Evolutionary conservation across 1,139 yeast species (phyloP), one percentile per base, ranked within the genome.

Genomic region (Blastobotrys proliferans): DNA sequence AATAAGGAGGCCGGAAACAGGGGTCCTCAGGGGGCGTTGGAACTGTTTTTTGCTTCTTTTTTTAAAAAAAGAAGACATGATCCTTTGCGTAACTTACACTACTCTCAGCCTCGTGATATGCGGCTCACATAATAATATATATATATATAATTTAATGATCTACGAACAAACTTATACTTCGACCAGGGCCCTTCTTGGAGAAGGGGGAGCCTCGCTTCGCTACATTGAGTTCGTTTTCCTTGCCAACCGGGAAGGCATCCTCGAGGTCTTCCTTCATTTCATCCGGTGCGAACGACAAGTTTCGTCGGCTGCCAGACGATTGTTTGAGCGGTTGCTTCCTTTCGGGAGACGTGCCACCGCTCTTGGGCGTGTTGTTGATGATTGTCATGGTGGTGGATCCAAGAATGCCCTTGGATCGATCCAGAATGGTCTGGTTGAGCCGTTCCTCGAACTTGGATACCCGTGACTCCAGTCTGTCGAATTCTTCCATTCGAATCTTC

Each of bases 151-250:
- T 13, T 28, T 40, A 43, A 36, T 43, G 45, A 32, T 50, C 46
- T 38, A 53, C 45, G 55, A 54, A 46, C 51, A 60, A 41, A 50
- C 63, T 48, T 57, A 67, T 47, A 62, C 69, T 30, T 55, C 71
- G 33, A 14, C 47, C 48, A 36, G 55, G 51, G 8, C 44, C 46
- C 35, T 54, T 50, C 13, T 40, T 19, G 16, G 42, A 34, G 26
- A 45, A 47, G 3, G 55, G 55, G 24, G 52, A 46, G 10, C 55
- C 51, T 2, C 56, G 52, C 38, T 55, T 55, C 32, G 51, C 40
- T n/a, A 55, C 44, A 11, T 42, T 39, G n/a, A 52, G 33, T 20
- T 51, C 58, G 40, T 59, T 43, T 48, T 58, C 58, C 41, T 52
- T 51, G 31, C 49, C 55, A 6, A 40, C 17, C 5, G 49, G 44